These are phyloP conservation scores for Leucocoprinus leucothites DNA, from an alignment of 768 basidiomycete species.

Conservation along the genomic window DNA sequence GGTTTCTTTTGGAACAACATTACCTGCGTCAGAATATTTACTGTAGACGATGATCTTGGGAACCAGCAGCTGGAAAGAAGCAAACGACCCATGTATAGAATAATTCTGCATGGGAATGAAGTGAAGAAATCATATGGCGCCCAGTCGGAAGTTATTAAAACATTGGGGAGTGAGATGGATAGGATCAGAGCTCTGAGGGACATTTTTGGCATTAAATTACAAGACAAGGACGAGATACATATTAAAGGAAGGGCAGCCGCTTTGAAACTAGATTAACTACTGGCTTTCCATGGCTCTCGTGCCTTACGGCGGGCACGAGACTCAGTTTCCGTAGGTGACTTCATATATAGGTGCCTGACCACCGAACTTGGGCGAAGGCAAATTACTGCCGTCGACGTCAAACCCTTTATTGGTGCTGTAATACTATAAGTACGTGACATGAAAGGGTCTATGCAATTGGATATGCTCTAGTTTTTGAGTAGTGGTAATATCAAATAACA, in stretches of 20 bases:
- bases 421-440: no score
- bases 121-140: constrained; percentile 23
- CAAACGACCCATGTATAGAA: constrained; percentile 17
- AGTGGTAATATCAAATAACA: no score
- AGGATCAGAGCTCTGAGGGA: constrained; percentile 19
- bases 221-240: constrained; percentile 2
- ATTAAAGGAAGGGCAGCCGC: constrained; percentile 4
- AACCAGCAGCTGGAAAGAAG: constrained; percentile 11
- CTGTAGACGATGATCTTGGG: constrained; percentile 19
- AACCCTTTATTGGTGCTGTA: no score
- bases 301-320: no score
- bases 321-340: no score
- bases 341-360: no score
- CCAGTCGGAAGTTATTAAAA: constrained; percentile 19
- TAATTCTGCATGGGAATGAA: constrained; percentile 23
- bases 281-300: no score
- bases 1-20: constrained; percentile 25
- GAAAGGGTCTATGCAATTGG: no score
- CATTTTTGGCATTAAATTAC: neutral
- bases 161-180: constrained; percentile 25
- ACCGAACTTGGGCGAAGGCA: no score
- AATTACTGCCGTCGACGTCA: no score
- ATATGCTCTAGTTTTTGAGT: no score
- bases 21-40: constrained; percentile 20
- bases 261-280: no score